These are phyloP conservation scores for Clitoria ternatea DNA, from an alignment of 306 rosid species.

Conservation along the genomic window DNA sequence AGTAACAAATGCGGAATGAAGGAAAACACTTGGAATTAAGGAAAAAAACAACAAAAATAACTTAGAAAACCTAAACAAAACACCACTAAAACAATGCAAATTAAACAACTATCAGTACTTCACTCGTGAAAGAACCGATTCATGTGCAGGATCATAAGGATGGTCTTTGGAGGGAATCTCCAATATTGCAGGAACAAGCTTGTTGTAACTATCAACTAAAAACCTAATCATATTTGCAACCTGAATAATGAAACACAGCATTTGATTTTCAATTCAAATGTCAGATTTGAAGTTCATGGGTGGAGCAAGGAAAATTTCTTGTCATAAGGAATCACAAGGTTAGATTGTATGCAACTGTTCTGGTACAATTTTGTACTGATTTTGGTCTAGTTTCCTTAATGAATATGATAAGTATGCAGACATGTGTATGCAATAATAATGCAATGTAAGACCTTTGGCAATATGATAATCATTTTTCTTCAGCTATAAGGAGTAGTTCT, in stretches of 20 bases:
- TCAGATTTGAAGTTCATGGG: background rate
- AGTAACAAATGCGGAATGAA: too few relatives aligned
- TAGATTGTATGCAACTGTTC: background rate
- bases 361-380: background rate
- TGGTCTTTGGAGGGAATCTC: constrained; percentile 85
- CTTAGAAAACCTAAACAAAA: too few relatives aligned
- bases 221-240: constrained; percentile 81
- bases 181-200: constrained; percentile 68
- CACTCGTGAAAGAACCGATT: constrained; percentile 77
- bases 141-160: constrained; percentile 75
- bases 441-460: background rate
- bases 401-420: background rate
- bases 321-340: background rate
- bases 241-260: constrained; percentile 24
- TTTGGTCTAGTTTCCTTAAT: background rate
- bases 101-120: too few relatives aligned
- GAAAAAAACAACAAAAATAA: too few relatives aligned
- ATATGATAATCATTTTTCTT: background rate
- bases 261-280: background rate
- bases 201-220: constrained; percentile 72
- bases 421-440: background rate
- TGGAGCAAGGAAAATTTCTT: background rate
- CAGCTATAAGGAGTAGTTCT: background rate
- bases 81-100: too few relatives aligned
- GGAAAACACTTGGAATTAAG: too few relatives aligned